These are phyloP conservation scores for Backusella sp. DNA, from an alignment of 192 early-diverging fungal genomes.

Conservation along the genomic window DNA sequence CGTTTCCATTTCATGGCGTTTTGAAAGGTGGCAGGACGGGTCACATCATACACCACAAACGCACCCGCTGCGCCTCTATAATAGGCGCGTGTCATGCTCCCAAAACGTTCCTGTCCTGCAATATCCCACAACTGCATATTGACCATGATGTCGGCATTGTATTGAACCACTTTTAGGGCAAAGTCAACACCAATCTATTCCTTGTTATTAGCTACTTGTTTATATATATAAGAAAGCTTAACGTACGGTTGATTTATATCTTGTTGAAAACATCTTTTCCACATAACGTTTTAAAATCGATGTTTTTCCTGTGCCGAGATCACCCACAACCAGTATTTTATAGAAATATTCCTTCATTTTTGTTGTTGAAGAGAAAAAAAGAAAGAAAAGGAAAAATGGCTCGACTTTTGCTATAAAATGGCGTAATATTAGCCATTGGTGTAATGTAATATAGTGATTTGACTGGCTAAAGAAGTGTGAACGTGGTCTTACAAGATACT, in stretches of 20 bases:
- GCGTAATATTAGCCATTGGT: neutral
- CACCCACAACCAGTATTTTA: constrained; percentile 61
- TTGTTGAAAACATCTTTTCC: constrained; percentile 49
- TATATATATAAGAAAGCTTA: too few relatives aligned
- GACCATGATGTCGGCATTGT: constrained; percentile 47
- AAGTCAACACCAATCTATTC: constrained; percentile 61
- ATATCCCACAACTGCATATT: constrained; percentile 62
- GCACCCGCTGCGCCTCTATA: constrained; percentile 55
- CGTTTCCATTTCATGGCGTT: constrained; percentile 50
- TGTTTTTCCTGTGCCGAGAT: constrained; percentile 56
- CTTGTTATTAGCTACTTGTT: too few relatives aligned
- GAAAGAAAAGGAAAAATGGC: neutral
- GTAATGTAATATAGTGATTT: neutral
- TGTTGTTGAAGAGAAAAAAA: neutral
- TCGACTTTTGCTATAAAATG: neutral
- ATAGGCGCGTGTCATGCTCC: constrained; percentile 55
- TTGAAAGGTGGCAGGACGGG: constrained; percentile 52
- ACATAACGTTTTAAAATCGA: constrained; percentile 58
- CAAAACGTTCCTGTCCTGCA: constrained; percentile 60
- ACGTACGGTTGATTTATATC: constrained; percentile 48
- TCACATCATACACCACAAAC: constrained; percentile 56
- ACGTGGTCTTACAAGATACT: neutral
- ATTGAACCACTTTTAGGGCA: constrained; percentile 53
- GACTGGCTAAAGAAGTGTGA: neutral
- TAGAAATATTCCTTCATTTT: constrained; percentile 48